phyloP scores from a whole-genome alignment of 352 stramenopile genomes.

The Globisporangium solare region DNA sequence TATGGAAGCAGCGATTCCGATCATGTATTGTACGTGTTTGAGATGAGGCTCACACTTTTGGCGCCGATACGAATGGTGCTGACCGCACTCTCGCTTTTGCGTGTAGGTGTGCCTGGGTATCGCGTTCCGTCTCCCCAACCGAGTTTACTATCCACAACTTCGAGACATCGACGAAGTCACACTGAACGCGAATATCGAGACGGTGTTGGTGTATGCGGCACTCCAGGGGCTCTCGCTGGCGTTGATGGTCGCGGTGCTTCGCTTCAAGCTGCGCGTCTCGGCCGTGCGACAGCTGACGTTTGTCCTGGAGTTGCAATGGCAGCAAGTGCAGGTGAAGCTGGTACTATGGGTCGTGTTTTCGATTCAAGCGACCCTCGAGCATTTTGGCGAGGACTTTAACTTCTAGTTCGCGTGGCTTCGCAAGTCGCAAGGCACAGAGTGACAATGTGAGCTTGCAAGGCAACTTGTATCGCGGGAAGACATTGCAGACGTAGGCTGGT shows the following conservation, averaged over 20 bases:
- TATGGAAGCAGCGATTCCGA: slow-evolving; percentile 15
- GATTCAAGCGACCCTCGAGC: slow-evolving; percentile 1
- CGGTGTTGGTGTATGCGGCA: neutral
- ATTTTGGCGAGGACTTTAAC: slow-evolving; percentile 5
- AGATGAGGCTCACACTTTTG: neutral
- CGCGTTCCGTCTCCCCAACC: neutral
- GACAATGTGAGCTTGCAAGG: too few species aligned
- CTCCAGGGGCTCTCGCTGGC: neutral
- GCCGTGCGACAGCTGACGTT: neutral
- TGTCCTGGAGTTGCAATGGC: slow-evolving; percentile 7
- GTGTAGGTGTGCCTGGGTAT: slow-evolving; percentile 3
- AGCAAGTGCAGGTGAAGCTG: slow-evolving; percentile 5
- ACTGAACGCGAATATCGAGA: neutral
- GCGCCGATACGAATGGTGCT: neutral
- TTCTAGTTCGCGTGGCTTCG: slow-evolving; percentile 6
- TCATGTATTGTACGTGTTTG: slow-evolving; percentile 17
- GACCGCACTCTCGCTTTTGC: too few species aligned
- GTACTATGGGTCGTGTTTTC: slow-evolving; percentile 3
- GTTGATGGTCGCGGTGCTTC: neutral
- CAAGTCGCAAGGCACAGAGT: neutral
- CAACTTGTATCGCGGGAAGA: too few species aligned
- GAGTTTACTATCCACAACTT: slow-evolving; percentile 9
- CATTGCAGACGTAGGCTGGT: too few species aligned
- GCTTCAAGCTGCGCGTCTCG: neutral
- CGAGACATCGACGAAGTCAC: neutral